Evolutionary conservation across 768 basidiomycete genomes (phyloP).

Genomic region (Xanthoconium stramineum): DNA sequence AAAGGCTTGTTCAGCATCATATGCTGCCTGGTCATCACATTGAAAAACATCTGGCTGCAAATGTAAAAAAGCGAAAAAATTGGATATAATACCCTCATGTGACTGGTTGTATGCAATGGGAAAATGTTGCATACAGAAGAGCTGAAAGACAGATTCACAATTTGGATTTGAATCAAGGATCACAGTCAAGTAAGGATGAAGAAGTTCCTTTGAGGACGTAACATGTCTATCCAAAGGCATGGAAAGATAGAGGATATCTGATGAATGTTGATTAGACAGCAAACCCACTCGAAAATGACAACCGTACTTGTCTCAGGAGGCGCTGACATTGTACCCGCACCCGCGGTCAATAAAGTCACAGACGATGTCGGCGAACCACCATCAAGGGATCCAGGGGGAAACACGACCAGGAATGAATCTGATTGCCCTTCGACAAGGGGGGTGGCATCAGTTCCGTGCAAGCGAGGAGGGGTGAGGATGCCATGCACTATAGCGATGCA

Average conservation of each 20-base stretch:
- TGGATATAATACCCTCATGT: neutral
- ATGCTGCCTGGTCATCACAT: constrained; percentile 52
- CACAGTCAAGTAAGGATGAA: constrained; percentile 54
- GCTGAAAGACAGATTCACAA: constrained; percentile 40
- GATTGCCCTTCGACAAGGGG: constrained; percentile 19
- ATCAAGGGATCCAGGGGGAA: constrained; percentile 62
- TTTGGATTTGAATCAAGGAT: constrained; percentile 30
- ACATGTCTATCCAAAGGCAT: constrained; percentile 40
- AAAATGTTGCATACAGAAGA: constrained; percentile 53
- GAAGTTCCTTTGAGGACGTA: constrained; percentile 37
- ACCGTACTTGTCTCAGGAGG: constrained; percentile 62
- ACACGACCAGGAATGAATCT: constrained; percentile 70
- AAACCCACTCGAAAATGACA: neutral
- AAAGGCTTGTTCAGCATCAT: constrained; percentile 56
- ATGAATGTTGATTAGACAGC: constrained; percentile 2
- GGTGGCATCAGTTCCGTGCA: constrained; percentile 25
- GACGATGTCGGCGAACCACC: constrained; percentile 46
- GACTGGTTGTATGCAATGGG: neutral
- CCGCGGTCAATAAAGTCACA: constrained; percentile 64
- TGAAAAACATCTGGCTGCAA: constrained; percentile 43
- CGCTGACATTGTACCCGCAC: constrained; percentile 70
- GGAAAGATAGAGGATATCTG: constrained; percentile 60
- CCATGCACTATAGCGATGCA: constrained; percentile 51
- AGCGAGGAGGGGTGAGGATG: constrained; percentile 21
- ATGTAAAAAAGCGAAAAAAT: constrained; percentile 23